Conservation (phyloP, 495 filamentous ascomycete species). For the Stereocaulon alpinum region DNA sequence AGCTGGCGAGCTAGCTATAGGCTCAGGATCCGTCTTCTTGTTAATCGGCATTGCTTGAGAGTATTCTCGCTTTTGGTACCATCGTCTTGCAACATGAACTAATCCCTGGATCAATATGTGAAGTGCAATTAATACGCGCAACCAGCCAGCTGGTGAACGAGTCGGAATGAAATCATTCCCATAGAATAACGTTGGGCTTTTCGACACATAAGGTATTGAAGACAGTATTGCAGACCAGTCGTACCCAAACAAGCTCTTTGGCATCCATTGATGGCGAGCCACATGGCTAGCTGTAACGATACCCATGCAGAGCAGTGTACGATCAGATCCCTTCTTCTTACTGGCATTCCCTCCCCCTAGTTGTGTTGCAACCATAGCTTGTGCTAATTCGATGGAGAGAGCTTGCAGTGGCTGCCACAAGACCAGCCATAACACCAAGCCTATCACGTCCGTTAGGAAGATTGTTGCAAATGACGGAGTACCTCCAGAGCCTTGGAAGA, state of each 20-base stretch:
- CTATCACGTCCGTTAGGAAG: conserved; percentile 68
- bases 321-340: conserved; percentile 64
- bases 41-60: conserved; percentile 33
- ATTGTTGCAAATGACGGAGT: conserved; percentile 71
- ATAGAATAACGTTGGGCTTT: conserved; percentile 11
- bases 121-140: conserved; percentile 58
- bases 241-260: conserved; percentile 22
- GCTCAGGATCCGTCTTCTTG: conserved; percentile 48
- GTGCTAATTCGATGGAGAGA: conserved; percentile 85
- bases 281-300: conserved; percentile 64
- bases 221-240: conserved; percentile 22
- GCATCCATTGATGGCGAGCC: conserved; percentile 42
- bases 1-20: conserved; percentile 38
- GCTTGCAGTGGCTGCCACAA: conserved; percentile 82
- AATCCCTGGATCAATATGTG: conserved; percentile 80
- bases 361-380: conserved; percentile 89
- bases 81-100: conserved; percentile 43
- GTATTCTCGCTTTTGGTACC: conserved; percentile 41
- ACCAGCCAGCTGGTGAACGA: conserved; percentile 36
- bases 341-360: conserved; percentile 75
- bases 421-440: conserved; percentile 78
- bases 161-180: conserved; percentile 12
- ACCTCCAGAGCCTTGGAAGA: conserved; percentile 60
- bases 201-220: conserved; percentile 19
- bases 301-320: conserved; percentile 65